These are phyloP conservation scores for Handroanthus guayacan DNA, from an alignment of 257 asterid genomes.

Conservation along the genomic window DNA sequence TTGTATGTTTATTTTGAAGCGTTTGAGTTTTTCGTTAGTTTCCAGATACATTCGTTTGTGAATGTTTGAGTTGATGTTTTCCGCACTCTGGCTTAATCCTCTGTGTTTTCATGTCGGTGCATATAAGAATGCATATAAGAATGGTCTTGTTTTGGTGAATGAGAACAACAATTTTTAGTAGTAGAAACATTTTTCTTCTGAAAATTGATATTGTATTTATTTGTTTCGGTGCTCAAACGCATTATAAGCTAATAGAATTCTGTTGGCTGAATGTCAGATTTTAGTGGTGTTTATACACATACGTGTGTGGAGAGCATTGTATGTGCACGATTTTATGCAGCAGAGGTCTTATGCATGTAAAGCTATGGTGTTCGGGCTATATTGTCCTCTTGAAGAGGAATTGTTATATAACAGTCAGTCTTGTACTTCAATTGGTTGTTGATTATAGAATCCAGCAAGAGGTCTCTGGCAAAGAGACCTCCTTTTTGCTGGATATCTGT, in stretches of 20 bases:
- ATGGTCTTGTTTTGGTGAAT: neutral
- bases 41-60: neutral
- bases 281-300: neutral
- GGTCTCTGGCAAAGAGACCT: too few relatives aligned
- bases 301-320: neutral
- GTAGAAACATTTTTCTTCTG: neutral
- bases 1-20: neutral
- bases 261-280: slow-evolving; percentile 13
- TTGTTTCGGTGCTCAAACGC: neutral
- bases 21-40: slow-evolving; percentile 13
- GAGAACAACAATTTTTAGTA: neutral
- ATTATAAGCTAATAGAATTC: neutral
- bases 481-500: too few relatives aligned
- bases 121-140: neutral
- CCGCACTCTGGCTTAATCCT: neutral
- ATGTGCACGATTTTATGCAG: neutral
- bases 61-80: neutral
- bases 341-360: neutral
- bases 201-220: neutral
- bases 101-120: neutral
- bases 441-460: neutral
- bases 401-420: neutral
- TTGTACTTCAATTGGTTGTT: neutral
- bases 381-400: neutral
- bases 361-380: neutral